phyloP scores from a whole-genome alignment of 805 yeast species.

The Hanseniaspora vineae region DNA sequence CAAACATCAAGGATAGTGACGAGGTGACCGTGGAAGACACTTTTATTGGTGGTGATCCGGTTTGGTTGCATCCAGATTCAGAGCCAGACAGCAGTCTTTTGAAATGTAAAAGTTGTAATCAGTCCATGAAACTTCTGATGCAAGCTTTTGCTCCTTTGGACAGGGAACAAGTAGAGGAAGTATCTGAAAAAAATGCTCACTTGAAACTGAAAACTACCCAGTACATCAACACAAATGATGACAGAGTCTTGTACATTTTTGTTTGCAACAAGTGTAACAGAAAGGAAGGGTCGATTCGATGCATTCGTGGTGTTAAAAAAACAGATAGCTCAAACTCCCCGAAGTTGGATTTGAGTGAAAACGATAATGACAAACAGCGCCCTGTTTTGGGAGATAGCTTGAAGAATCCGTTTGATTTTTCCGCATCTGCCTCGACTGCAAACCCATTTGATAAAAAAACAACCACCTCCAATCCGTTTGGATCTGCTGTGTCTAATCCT shows the following conservation, averaged over 20 bases:
- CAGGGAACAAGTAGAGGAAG: conserved; percentile 13
- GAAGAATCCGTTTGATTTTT: conserved; percentile 24
- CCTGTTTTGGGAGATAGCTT: conserved; percentile 29
- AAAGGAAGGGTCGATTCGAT: conserved; percentile 57
- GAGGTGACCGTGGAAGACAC: conserved; percentile 49
- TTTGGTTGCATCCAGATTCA: conserved; percentile 55
- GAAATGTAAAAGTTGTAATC: conserved; percentile 52
- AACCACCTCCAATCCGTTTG: neutral
- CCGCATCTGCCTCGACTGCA: conserved; percentile 19
- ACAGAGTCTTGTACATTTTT: conserved; percentile 70
- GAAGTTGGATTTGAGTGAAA: conserved; percentile 31
- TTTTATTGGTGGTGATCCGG: conserved; percentile 68
- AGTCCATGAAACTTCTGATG: conserved; percentile 49
- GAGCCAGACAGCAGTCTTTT: conserved; percentile 41
- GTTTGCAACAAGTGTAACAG: conserved; percentile 65
- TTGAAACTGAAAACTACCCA: conserved; percentile 5
- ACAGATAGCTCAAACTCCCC: conserved; percentile 28
- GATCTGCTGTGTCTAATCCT: neutral
- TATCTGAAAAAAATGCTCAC: conserved; percentile 8
- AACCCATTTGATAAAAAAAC: conserved; percentile 25
- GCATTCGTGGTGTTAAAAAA: conserved; percentile 61
- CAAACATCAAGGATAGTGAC: conserved; percentile 34
- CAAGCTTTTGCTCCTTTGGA: conserved; percentile 79
- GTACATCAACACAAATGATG: conserved; percentile 43
- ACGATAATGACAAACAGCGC: conserved; percentile 25